Evolutionary conservation across 1,139 yeast species (phyloP), one percentile per base, ranked within the genome.

Genomic region (Yamadazyma atlantica): DNA sequence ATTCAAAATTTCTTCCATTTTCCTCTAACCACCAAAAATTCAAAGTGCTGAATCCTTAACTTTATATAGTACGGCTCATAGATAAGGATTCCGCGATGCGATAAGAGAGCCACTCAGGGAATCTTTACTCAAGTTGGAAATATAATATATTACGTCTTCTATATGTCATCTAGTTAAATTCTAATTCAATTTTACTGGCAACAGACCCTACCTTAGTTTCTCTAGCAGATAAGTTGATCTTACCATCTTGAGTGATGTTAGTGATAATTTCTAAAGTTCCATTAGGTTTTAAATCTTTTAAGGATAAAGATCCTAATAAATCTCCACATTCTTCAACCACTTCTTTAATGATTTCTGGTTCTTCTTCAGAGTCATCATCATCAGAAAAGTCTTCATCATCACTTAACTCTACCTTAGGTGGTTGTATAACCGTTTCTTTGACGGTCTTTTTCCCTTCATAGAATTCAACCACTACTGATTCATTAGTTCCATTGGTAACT

Each of bases 391-490:
- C 61, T 31, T 57, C 55, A 50, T 81, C 85, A 35, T 48, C 51
- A 40, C 47, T 42, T 16, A 38, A 46, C 32, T 41, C 51, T 9
- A 41, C 36, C 41, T 71, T 73, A 45, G 64, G 79, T 46, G 86
- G 78, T 64, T 85, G 94, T 33, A 85, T 57, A 41, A 80, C 80
- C 39, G 89, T 82, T 65, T 87, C 94, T 63, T 82, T 82, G 54
- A 90, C 71, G 48, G 84, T 78, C 57, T 85, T 75, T 56, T 81
- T 81, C 60, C 96, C 97, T 70, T 94, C 97, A 60, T 74, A 86
- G 50, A 92, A 75, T 57, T 82, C 82, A 44, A 92, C 62, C 38
- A 78, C 69, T 30, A 82, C 85, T 44, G 80, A 79, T 35, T 85
- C 73, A 40, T 75, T 64, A 24, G 62, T 71, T 42, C 84, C 84